Evolutionary conservation across 805 yeast genomes (phyloP), one percentile per base, ranked within the genome.

Genomic region (Starmera pachycereana): DNA sequence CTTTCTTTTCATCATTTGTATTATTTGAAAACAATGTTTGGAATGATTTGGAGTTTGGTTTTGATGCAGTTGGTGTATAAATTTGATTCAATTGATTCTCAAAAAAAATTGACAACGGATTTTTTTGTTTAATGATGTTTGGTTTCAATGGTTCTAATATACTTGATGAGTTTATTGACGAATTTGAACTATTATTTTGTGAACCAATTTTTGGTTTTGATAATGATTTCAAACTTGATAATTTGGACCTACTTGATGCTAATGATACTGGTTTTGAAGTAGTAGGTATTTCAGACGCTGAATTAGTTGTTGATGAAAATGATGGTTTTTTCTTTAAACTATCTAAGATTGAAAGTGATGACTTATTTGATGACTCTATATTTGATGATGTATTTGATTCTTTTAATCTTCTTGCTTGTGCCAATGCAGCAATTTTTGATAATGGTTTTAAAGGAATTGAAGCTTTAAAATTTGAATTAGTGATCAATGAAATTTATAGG

Each of bases 401-500:
- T 14, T 18, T n/a, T 4, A 41, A 22, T 33, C 45, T 38, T 35
- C 55, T 43, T 19, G 51, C 49, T 40, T 50, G 52, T 6, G 55
- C 54, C 37, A 52, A 37, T 8, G 44, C 43, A 11, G 50, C 49
- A 6, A 53, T 46, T 33, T 51, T 52, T 8, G 55, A 51, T 37
- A 51, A 30, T 32, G 33, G 45, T 39, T 42, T 40, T 41, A 36
- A 40, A 37, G 37, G 12, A 12, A 14, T 22, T 42, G 29, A 25
- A 18, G 14, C 16, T 6, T 13, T 13, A 25, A 22, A 28, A 28
- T n/a, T 19, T 10, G 27, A 38, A 33, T 16, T 11, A 32, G n/a
- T 29, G 16, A 30, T 11, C 14, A 35, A 32, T 27, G 22, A 35
- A n/a, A 22, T 32, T 22, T 13, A 12, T 13, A 27, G 33, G 25